Conservation (phyloP, 257 asterid species). For the Phtheirospermum japonicum region DNA sequence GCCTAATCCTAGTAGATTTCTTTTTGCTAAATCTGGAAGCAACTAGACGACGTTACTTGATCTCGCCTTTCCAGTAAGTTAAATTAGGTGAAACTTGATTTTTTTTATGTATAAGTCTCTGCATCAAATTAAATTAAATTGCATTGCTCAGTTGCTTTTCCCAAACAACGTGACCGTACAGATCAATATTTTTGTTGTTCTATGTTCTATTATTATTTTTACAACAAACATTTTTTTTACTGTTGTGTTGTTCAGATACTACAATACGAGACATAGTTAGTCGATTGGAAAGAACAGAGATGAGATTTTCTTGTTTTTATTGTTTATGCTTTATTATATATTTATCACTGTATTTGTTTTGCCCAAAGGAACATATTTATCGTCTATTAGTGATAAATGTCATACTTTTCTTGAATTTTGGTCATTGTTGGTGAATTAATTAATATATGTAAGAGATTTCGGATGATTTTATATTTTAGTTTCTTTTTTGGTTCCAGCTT, state of each 20-base stretch:
- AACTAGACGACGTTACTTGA: conserved; percentile 82
- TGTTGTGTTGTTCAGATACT: conserved; percentile 19
- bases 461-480: too few relatives aligned
- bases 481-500: too few relatives aligned
- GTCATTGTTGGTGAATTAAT: too few relatives aligned
- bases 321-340: too few relatives aligned
- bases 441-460: too few relatives aligned
- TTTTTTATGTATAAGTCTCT: too few relatives aligned
- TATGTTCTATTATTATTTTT: conserved; percentile 11
- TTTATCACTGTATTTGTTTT: too few relatives aligned
- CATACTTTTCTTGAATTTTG: too few relatives aligned
- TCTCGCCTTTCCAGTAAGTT: conserved; percentile 77
- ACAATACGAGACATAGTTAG: conserved; percentile 66
- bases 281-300: conserved; percentile 79
- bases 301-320: too few relatives aligned
- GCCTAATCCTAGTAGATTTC: conserved; percentile 76
- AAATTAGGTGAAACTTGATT: neutral
- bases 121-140: conserved; percentile 28
- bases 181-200: conserved; percentile 25
- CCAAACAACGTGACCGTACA: conserved; percentile 89
- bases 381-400: too few relatives aligned
- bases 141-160: conserved; percentile 67
- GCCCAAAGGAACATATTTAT: too few relatives aligned
- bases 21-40: conserved; percentile 73
- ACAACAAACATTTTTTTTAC: neutral